These are phyloP conservation scores for Yamadazyma taylorii DNA, from an alignment of 1,139 yeast genomes.

Conservation along the genomic window DNA sequence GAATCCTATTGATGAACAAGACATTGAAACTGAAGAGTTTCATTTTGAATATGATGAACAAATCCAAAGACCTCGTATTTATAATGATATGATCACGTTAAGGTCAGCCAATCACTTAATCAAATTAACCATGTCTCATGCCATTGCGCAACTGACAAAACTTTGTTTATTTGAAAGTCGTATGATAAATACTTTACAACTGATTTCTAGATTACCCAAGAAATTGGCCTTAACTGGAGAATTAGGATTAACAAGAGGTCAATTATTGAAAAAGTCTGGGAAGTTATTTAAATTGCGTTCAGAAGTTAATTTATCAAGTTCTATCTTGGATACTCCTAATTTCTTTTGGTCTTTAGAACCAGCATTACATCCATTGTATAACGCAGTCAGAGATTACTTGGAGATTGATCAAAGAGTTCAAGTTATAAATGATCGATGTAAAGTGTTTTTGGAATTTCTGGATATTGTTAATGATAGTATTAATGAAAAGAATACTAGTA, in stretches of 20 bases:
- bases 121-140: conserved; percentile 90
- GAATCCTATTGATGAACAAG: conserved; percentile 82
- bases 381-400: conserved; percentile 85
- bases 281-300: conserved; percentile 84
- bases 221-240: conserved; percentile 87
- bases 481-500: conserved; percentile 87
- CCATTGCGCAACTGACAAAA: conserved; percentile 95
- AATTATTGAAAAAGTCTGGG: conserved; percentile 83
- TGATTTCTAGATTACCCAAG: conserved; percentile 85
- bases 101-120: conserved; percentile 90
- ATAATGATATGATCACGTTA: conserved; percentile 90
- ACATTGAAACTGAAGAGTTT: conserved; percentile 92
- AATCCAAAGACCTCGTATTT: conserved; percentile 82
- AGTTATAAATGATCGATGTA: conserved; percentile 89
- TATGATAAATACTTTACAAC: conserved; percentile 79
- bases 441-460: conserved; percentile 88
- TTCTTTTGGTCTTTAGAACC: conserved; percentile 98
- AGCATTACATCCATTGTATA: conserved; percentile 85
- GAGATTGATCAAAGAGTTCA: conserved; percentile 95
- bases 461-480: conserved; percentile 92
- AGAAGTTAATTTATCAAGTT: conserved; percentile 88
- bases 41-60: conserved; percentile 87
- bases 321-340: conserved; percentile 91
- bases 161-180: conserved; percentile 87
- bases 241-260: conserved; percentile 75